These are phyloP conservation scores for Rhizopus delemar DNA, from an alignment of 371 early-diverging fungal genomes.

Conservation along the genomic window DNA sequence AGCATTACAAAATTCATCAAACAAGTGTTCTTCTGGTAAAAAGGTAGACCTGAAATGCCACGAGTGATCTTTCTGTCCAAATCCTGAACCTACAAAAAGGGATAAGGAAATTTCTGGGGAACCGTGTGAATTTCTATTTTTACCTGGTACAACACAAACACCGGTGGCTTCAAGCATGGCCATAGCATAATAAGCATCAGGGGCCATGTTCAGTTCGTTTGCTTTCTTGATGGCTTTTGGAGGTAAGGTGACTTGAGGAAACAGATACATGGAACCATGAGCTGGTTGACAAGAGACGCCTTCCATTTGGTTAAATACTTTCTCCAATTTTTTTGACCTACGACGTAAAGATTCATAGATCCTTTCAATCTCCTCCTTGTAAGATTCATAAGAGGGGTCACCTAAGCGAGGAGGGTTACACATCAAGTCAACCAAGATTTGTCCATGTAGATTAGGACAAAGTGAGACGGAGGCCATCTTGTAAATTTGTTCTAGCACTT, in stretches of 20 bases:
- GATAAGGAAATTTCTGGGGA: neutral
- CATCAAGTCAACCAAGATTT: conserved; percentile 91
- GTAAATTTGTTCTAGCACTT: conserved; percentile 82
- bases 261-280: conserved; percentile 94
- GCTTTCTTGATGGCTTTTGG: conserved; percentile 75
- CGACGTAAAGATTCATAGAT: conserved; percentile 86
- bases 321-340: conserved; percentile 74
- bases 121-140: neutral
- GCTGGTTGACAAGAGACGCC: conserved; percentile 89
- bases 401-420: conserved; percentile 86
- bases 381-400: conserved; percentile 77
- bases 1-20: conserved; percentile 83
- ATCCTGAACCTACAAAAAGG: conserved; percentile 65
- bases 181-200: conserved; percentile 85
- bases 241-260: conserved; percentile 84
- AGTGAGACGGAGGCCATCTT: conserved; percentile 91
- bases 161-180: conserved; percentile 94
- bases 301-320: conserved; percentile 81
- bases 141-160: conserved; percentile 65
- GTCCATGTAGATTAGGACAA: conserved; percentile 88
- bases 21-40: conserved; percentile 88
- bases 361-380: conserved; percentile 67
- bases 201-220: conserved; percentile 55
- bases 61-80: conserved; percentile 88
- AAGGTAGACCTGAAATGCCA: conserved; percentile 97